phyloP scores from a whole-genome alignment of 2,329 filamentous ascomycete genomes.

The Grosmannia huntii region DNA sequence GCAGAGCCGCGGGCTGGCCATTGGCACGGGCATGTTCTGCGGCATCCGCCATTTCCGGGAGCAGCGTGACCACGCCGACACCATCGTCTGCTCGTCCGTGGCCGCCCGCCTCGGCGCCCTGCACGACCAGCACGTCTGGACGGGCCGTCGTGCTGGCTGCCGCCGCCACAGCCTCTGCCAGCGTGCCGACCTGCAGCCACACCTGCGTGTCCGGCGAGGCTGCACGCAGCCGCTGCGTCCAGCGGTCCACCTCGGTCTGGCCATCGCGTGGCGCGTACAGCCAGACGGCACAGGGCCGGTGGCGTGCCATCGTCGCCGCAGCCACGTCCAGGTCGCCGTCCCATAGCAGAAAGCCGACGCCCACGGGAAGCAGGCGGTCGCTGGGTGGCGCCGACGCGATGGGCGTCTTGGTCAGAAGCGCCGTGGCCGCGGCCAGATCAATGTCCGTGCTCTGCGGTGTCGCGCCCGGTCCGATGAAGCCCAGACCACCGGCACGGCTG shows the following conservation, averaged over 20 bases:
- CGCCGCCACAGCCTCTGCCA: slow-evolving; percentile 38
- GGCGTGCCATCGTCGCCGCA: slow-evolving; percentile 35
- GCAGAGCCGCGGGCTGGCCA: slow-evolving; percentile 15
- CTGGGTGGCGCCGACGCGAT: slow-evolving; percentile 18
- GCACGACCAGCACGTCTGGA: slow-evolving; percentile 46
- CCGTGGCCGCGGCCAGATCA: slow-evolving; percentile 1
- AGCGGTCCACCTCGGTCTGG: slow-evolving; percentile 19
- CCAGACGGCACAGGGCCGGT: slow-evolving; percentile 50
- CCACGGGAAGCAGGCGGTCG: slow-evolving; percentile 31
- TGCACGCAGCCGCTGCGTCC: slow-evolving; percentile 20
- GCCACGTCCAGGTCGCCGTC: slow-evolving; percentile 25
- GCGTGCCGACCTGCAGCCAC: slow-evolving; percentile 45
- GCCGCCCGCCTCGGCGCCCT: slow-evolving; percentile 52
- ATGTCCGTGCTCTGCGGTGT: slow-evolving; percentile 6
- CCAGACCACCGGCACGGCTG: slow-evolving; percentile 26
- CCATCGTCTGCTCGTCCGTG: slow-evolving; percentile 41
- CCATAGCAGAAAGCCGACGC: slow-evolving; percentile 51
- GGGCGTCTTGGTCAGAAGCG: slow-evolving; percentile 8
- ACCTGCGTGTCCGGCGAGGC: slow-evolving; percentile 27
- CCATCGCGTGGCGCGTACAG: slow-evolving; percentile 47
- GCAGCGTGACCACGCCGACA: slow-evolving; percentile 39
- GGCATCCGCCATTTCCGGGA: slow-evolving; percentile 43
- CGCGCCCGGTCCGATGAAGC: slow-evolving; percentile 15
- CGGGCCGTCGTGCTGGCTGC: slow-evolving; percentile 37
- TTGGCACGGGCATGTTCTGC: slow-evolving; percentile 16